Evolutionary conservation across 345 rosid species (phyloP).

Genomic region (Populus ilicifolia): DNA sequence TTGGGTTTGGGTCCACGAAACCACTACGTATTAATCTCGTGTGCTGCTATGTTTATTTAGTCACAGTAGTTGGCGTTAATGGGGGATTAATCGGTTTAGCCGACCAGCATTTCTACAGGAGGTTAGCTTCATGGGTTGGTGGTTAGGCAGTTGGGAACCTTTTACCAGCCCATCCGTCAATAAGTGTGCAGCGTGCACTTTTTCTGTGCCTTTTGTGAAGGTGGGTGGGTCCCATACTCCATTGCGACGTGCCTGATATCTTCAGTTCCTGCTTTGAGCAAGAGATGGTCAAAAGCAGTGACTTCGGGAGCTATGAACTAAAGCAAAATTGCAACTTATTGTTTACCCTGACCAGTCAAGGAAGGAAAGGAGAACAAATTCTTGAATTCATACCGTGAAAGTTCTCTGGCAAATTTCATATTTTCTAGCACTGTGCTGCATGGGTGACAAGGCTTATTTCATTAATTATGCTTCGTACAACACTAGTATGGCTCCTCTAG

Average conservation of each 20-base stretch:
- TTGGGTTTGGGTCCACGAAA: neutral
- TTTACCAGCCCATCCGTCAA: neutral
- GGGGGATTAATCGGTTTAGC: neutral
- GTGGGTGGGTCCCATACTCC: neutral
- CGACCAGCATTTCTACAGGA: neutral
- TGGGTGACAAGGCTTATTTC: neutral
- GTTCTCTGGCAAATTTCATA: neutral
- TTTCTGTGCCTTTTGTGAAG: neutral
- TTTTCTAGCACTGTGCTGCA: neutral
- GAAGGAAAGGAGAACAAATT: neutral
- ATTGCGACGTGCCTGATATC: neutral
- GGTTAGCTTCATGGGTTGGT: neutral
- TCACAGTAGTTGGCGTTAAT: neutral
- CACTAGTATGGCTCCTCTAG: neutral
- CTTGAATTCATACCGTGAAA: neutral
- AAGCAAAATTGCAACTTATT: neutral
- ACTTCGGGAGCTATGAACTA: neutral
- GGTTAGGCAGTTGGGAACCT: neutral
- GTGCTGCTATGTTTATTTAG: neutral
- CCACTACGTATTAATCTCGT: neutral
- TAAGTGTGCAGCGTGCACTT: conserved; percentile 1
- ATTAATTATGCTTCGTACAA: neutral
- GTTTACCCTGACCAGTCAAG: neutral
- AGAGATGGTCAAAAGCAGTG: neutral
- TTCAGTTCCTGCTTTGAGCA: neutral